Conservation (phyloP, 2,329 filamentous ascomycete genomes). For the Pestalotiopsis fici region DNA sequence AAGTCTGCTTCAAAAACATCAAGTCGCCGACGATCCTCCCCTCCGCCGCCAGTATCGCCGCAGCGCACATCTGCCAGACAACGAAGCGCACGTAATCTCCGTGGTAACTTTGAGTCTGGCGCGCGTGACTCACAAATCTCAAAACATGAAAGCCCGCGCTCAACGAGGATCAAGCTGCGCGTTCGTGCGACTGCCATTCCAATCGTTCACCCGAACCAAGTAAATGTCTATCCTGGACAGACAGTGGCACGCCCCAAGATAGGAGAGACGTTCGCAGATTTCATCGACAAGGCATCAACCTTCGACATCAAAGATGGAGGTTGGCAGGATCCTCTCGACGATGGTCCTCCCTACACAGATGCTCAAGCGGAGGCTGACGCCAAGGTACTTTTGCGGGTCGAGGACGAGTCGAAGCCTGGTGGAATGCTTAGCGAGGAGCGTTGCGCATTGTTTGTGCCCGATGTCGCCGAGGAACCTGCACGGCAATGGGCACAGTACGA, state of each 20-base stretch:
- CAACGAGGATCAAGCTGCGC: slow-evolving; percentile 48
- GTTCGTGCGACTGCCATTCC: slow-evolving; percentile 52
- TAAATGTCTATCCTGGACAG: slow-evolving; percentile 42
- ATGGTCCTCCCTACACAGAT: slow-evolving; percentile 58
- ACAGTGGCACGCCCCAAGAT: slow-evolving; percentile 46
- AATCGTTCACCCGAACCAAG: slow-evolving; percentile 60
- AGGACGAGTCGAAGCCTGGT: slow-evolving; percentile 72
- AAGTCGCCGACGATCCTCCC: slow-evolving; percentile 38
- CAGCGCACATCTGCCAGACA: slow-evolving; percentile 40
- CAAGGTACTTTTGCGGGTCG: slow-evolving; percentile 65
- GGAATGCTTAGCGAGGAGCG: slow-evolving; percentile 71
- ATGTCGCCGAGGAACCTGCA: slow-evolving; percentile 71
- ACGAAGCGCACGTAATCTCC: slow-evolving; percentile 40
- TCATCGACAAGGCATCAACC: slow-evolving; percentile 49
- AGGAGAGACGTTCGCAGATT: slow-evolving; percentile 58
- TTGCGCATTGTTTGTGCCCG: slow-evolving; percentile 74
- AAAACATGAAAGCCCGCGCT: slow-evolving; percentile 22
- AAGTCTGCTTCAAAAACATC: slow-evolving; percentile 22
- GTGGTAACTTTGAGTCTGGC: slow-evolving; percentile 27
- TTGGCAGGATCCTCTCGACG: slow-evolving; percentile 51
- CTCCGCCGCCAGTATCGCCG: slow-evolving; percentile 36
- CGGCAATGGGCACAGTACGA: slow-evolving; percentile 86
- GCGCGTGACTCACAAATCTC: slow-evolving; percentile 16
- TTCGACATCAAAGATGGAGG: slow-evolving; percentile 62
- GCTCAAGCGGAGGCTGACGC: slow-evolving; percentile 71